Evolutionary conservation across 768 basidiomycete genomes (phyloP), one percentile per base, ranked within the genome.

Genomic region (Exsudoporus frostii): DNA sequence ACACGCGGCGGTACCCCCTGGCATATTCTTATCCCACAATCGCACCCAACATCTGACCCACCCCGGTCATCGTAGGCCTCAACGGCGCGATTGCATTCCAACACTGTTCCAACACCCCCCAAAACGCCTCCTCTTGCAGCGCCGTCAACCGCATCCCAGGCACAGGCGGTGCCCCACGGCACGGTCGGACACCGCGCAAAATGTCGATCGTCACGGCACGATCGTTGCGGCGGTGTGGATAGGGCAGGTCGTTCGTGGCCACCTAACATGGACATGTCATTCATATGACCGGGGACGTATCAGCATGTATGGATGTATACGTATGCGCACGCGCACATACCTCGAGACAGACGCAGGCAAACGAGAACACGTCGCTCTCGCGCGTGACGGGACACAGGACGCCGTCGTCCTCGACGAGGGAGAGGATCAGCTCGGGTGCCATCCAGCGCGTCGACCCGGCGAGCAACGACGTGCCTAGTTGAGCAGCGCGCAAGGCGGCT

Each of bases 301-400:
- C 1, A 29, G 29, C 17, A 37, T n/a, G 36, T n/a, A 10, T 37
- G 17, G 9, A n/a, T 5, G 15, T 13, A 24, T 14, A 24, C 20
- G 7, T 11, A 15, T 22, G 3, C 22, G 7, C 39, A 7, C 20
- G 13, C 1, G 4, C 1, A 45, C 56, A 20, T 42, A 83, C 82
- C 74, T 84, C 82, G 38, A 84, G 71, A 64, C 82, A 83, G 40
- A 84, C 76, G 19, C 77, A 81, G 1, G 73, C 81, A 63, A 81
- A 84, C 2, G 82, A 78, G 51, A 80, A 85, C n/a, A 84, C 79
- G 57, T 85, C 83, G 43, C 78, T 82, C 37, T 65, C 70, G 1
- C 74, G 79, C 15, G 81, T 78, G 50, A 82, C 76, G 0, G 74
- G 72, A 11, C 78, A 79, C 4, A 69, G 59, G 0, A 55, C 48